A percentile compares a stretch with the other conserved stretches of the same genome.
phyloP scores from a whole-genome alignment of 768 basidiomycete species.

The Pleurotus citrinopileatus region DNA sequence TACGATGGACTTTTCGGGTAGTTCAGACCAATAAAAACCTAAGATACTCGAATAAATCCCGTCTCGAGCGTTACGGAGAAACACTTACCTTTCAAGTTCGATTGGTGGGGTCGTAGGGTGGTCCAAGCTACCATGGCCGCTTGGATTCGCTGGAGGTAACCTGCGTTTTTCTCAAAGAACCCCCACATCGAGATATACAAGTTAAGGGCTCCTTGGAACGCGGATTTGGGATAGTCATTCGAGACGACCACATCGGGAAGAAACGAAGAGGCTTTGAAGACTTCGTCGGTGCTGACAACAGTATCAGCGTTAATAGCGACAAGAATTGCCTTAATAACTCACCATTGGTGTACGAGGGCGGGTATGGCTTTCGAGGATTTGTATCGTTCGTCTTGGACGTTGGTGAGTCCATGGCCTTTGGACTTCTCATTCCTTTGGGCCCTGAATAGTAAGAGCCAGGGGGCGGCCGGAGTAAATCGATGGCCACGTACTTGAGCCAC shows the following conservation, averaged over 20 bases:
- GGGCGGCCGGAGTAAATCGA: not conserved
- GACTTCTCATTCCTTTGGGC: not conserved
- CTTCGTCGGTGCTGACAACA: constrained; percentile 15
- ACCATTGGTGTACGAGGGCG: constrained; percentile 18
- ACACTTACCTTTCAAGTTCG: constrained; percentile 11
- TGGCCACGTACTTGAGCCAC: constrained; percentile 14
- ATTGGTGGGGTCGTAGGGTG: not conserved
- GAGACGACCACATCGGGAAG: constrained; percentile 17
- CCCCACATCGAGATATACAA: constrained; percentile 12
- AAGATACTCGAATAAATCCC: not conserved
- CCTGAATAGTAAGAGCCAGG: not conserved
- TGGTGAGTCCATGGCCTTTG: not conserved
- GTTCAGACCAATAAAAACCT: constrained; percentile 18
- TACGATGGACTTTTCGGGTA: constrained; percentile 11
- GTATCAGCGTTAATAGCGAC: not conserved
- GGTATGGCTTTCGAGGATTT: constrained; percentile 12
- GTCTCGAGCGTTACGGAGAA: not conserved
- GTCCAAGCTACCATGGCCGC: constrained; percentile 15
- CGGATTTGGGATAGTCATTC: not conserved
- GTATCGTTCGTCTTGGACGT: constrained; percentile 11
- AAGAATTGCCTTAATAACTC: not conserved
- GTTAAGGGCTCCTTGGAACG: constrained; percentile 3
- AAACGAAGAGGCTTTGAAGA: constrained; percentile 18
- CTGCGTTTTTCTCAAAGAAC: constrained; percentile 10
- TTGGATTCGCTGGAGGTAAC: constrained; percentile 9